These are phyloP conservation scores for Xylaria sp. DNA, from an alignment of 2,329 filamentous ascomycete species.

Conservation along the genomic window DNA sequence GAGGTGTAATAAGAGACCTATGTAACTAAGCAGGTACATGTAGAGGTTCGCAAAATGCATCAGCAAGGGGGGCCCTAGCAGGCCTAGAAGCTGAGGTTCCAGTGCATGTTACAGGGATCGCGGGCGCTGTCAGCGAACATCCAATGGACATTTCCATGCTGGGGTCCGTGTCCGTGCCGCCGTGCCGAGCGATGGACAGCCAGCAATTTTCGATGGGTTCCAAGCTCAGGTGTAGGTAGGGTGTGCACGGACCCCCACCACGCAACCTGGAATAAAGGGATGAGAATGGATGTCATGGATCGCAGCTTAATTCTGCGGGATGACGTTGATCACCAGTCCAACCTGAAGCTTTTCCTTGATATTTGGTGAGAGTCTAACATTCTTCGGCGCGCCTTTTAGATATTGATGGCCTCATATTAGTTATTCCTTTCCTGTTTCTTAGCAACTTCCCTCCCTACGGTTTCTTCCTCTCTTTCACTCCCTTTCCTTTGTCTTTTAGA, in stretches of 20 bases:
- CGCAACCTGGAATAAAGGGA: no score
- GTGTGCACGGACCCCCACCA: constrained; percentile 18
- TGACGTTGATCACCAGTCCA: constrained; percentile 29
- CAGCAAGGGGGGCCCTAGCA: no score
- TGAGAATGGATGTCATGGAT: constrained; percentile 17
- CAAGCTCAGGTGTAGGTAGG: constrained; percentile 16
- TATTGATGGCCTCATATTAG: constrained; percentile 1
- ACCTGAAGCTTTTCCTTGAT: constrained; percentile 18
- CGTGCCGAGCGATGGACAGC: not conserved
- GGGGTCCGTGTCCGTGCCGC: not conserved
- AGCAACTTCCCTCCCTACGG: not conserved
- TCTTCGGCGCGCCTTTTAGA: not conserved
- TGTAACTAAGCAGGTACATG: no score
- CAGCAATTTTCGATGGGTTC: constrained; percentile 8
- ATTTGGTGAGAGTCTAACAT: not conserved
- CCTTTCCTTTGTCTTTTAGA: not conserved
- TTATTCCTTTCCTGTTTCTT: not conserved
- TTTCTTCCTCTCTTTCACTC: not conserved
- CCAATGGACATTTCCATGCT: not conserved
- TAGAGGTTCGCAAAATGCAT: no score
- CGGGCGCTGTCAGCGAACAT: not conserved
- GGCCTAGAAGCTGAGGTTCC: no score
- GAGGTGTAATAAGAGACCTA: no score
- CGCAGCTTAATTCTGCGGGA: constrained; percentile 8
- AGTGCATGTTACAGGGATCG: no score